Evolutionary conservation across 768 basidiomycete genomes (phyloP), one percentile per base, ranked within the genome.

Genomic region (Chalciporus sphaerocephalus): DNA sequence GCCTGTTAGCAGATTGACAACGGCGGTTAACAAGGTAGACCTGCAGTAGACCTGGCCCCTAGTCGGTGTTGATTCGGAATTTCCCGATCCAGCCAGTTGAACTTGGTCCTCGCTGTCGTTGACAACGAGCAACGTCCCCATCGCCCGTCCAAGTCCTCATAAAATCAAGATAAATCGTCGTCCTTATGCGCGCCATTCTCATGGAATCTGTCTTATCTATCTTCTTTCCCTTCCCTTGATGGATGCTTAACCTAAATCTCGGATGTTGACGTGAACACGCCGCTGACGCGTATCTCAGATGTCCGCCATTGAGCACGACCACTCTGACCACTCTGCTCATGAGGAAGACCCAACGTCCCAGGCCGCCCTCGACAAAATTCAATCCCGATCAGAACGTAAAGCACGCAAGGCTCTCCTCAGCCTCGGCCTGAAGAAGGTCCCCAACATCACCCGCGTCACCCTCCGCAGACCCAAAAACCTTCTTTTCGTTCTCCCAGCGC

Each of bases 401-500:
- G 92, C 93, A 41, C 80, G 93, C 65, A 96, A 97, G 72, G 92
- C 93, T 13, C 81, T 97, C 42, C 77, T 93, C 54, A 74, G 84
- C 55, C 76, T 98, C 57, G 96, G 96, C 32, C 71, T 99, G 69
- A 96, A 96, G 74, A 86, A 82, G 69, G 87, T 99, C 45, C 80
- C 85, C 47, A 85, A 80, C 57, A 97, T 99, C 69, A 96, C 91
- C 58, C 81, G 96, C 46, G 96, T 99, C 43, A 95, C 92, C 46
- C 76, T 99, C 60, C 77, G 93, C 64, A 79, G 94, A 67, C 90
- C 96, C 39, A 97, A 97, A 74, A 93, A 92, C 64, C 92, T 95
- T 52, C 81, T 98, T 51, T 89, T 97, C 64, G 94, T 97, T 49
- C 79, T 99, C 58, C 82, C 90, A 43, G 74, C 85, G 40, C 96